phyloP scores from a whole-genome alignment of 768 basidiomycete species.

The Pholiota molesta region DNA sequence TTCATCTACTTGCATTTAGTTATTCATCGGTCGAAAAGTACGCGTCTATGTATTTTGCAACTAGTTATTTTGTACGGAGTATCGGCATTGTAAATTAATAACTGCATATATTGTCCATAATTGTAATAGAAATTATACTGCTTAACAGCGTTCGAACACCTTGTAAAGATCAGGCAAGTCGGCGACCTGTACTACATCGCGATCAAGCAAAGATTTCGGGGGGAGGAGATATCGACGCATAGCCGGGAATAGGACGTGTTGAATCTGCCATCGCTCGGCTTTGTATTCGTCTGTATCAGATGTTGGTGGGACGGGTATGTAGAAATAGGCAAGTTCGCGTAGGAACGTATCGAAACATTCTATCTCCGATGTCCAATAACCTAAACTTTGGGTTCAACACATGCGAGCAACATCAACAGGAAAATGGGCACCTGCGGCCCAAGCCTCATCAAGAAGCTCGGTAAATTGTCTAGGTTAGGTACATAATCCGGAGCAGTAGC shows the following conservation, averaged over 20 bases:
- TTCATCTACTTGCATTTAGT: conserved; percentile 14
- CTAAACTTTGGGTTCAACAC: conserved; percentile 36
- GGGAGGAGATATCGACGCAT: conserved; percentile 76
- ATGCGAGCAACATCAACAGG: neutral
- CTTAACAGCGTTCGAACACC: conserved; percentile 90
- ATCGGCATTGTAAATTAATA: conserved; percentile 20
- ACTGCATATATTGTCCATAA: conserved; percentile 19
- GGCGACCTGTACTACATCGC: conserved; percentile 86
- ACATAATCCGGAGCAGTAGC: conserved; percentile 84
- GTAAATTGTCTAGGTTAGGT: conserved; percentile 89
- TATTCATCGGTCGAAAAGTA: conserved; percentile 16
- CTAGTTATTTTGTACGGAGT: conserved; percentile 8
- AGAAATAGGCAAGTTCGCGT: conserved; percentile 91
- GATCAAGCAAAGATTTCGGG: conserved; percentile 66
- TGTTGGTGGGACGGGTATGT: conserved; percentile 63
- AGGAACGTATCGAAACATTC: conserved; percentile 88
- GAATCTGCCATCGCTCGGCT: conserved; percentile 81
- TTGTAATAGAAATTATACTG: conserved; percentile 8
- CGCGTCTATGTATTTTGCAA: conserved; percentile 14
- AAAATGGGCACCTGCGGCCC: conserved; percentile 74
- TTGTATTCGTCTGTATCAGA: conserved; percentile 44
- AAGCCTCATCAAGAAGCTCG: conserved; percentile 86
- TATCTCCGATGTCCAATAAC: conserved; percentile 87
- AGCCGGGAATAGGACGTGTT: conserved; percentile 89
- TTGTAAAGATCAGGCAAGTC: conserved; percentile 90